A percentile compares a stretch with the other conserved stretches of the same genome.
Conservation (phyloP, 2,329 filamentous ascomycete genomes). For the Fusarium xylarioides region DNA sequence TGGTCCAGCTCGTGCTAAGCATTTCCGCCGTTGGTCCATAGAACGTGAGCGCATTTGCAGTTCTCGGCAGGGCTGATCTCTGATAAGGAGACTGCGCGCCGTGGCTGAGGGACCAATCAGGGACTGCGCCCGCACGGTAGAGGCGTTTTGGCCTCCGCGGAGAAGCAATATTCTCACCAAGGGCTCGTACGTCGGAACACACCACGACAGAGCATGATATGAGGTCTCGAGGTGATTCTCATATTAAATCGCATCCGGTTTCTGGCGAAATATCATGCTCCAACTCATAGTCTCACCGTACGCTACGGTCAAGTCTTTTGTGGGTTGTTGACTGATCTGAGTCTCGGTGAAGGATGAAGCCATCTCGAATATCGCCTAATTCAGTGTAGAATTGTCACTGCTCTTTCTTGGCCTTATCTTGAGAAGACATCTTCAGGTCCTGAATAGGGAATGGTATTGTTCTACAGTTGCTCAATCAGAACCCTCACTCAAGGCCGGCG, state of each 20-base stretch:
- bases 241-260: conserved; percentile 6
- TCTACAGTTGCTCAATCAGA: background rate
- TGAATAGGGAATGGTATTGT: background rate
- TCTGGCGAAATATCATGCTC: conserved; percentile 1
- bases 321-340: conserved; percentile 13
- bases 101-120: conserved; percentile 30
- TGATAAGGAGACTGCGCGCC: conserved; percentile 35
- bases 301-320: background rate
- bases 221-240: conserved; percentile 13
- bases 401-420: background rate
- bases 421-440: background rate
- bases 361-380: background rate
- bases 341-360: conserved; percentile 21
- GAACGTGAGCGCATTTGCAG: conserved; percentile 17
- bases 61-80: conserved; percentile 23
- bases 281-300: background rate
- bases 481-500: background rate
- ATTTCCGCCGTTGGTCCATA: conserved; percentile 34
- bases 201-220: conserved; percentile 26
- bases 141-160: conserved; percentile 26
- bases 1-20: background rate
- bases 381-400: background rate
- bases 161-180: conserved; percentile 27
- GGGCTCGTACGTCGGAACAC: conserved; percentile 37
- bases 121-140: background rate